Evolutionary conservation across 2,329 filamentous ascomycete genomes (phyloP).

Genomic region (Lomentospora prolificans): DNA sequence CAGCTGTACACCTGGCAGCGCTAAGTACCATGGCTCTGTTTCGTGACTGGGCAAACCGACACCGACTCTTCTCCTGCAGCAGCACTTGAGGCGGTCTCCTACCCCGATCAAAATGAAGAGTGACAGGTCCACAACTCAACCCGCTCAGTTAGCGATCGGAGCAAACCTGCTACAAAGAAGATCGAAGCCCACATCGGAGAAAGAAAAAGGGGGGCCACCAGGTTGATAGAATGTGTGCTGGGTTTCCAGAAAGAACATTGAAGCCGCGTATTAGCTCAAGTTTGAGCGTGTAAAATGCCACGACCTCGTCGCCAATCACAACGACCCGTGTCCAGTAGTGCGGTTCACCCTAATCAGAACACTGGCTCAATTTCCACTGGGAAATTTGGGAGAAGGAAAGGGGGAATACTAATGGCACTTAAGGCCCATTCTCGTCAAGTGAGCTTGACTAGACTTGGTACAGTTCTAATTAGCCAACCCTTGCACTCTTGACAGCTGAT

Average conservation of each 20-base stretch:
- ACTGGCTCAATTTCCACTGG: neutral
- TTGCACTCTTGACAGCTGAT: neutral
- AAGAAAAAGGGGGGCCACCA: neutral
- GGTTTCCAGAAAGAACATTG: neutral
- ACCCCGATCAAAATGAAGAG: too few species aligned
- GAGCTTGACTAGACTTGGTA: neutral
- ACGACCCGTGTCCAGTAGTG: constrained; percentile 2
- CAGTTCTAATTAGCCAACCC: neutral
- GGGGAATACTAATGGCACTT: neutral
- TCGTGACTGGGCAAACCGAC: too few species aligned
- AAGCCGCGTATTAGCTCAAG: neutral
- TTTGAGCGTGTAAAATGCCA: neutral
- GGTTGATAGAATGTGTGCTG: neutral
- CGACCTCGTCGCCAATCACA: constrained; percentile 1
- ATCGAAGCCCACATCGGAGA: neutral
- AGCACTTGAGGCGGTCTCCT: too few species aligned
- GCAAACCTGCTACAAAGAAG: neutral
- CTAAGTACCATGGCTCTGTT: too few species aligned
- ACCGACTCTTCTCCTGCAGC: too few species aligned
- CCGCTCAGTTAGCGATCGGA: too few species aligned
- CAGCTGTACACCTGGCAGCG: neutral
- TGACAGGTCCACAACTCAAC: too few species aligned
- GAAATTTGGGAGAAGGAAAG: neutral
- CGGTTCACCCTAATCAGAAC: neutral
- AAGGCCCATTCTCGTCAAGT: constrained; percentile 2